These are phyloP conservation scores for Pichia sp. DNA, from an alignment of 1,139 yeast species.

Conservation along the genomic window DNA sequence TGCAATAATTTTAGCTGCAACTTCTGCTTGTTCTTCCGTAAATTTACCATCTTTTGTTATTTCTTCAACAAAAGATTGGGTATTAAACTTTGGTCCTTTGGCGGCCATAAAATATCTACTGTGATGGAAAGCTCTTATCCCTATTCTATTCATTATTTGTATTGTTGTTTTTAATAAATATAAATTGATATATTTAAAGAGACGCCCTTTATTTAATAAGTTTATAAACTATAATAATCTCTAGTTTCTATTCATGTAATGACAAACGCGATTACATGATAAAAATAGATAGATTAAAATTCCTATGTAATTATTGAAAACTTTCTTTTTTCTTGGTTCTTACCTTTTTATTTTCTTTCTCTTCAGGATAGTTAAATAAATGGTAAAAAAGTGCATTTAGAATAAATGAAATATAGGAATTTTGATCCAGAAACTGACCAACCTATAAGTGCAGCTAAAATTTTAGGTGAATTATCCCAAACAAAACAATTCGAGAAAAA, in stretches of 20 bases:
- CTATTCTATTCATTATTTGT: slow-evolving; percentile 1
- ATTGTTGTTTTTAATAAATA: no score
- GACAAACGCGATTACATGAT: no score
- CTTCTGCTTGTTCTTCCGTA: slow-evolving; percentile 67
- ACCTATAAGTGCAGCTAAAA: slow-evolving; percentile 15
- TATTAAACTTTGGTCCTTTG: slow-evolving; percentile 57
- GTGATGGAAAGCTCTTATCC: slow-evolving; percentile 4
- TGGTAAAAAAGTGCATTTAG: no score
- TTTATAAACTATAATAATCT: no score
- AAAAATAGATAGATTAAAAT: no score
- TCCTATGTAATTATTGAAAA: no score
- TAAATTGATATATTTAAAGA: no score
- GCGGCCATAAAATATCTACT: not conserved
- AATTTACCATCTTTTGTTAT: slow-evolving; percentile 64
- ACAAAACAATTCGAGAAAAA: not conserved
- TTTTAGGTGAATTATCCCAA: slow-evolving; percentile 13
- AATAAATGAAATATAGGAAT: slow-evolving; percentile 15
- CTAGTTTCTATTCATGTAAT: no score
- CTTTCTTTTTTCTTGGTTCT: no score
- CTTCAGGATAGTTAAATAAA: no score
- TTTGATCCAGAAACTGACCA: slow-evolving; percentile 16
- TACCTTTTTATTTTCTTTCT: no score
- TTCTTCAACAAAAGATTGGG: slow-evolving; percentile 66
- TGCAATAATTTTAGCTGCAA: slow-evolving; percentile 69
- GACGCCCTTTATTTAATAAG: no score